These are phyloP conservation scores for Dalbergia cultrata DNA, from an alignment of 306 rosid genomes.

Conservation along the genomic window DNA sequence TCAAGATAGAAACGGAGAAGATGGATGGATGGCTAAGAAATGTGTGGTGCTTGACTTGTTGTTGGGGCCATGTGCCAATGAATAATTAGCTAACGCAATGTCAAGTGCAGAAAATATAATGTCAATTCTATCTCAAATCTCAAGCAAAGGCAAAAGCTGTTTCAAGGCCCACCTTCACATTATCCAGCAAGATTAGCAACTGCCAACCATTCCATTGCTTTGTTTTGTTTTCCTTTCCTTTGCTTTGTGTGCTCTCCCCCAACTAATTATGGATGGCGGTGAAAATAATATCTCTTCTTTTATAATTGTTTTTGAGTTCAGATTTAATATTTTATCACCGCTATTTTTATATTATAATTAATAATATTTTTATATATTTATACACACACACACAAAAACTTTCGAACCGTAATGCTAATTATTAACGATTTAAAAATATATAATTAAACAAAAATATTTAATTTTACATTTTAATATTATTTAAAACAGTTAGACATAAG, in stretches of 20 bases:
- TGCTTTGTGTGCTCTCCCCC: neutral
- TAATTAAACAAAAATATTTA: too few species aligned
- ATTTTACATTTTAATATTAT: too few species aligned
- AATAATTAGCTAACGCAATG: neutral
- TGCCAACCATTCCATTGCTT: constrained; percentile 5
- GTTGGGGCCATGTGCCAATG: neutral
- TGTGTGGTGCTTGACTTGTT: constrained; percentile 12
- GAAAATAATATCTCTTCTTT: neutral
- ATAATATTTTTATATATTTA: too few species aligned
- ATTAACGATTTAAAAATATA: too few species aligned
- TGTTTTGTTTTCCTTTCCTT: neutral
- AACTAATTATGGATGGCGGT: neutral
- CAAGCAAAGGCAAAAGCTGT: constrained; percentile 6
- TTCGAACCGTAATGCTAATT: too few species aligned
- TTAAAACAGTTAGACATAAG: too few species aligned
- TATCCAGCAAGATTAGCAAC: neutral
- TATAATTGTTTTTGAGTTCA: too few species aligned
- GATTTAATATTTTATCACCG: too few species aligned
- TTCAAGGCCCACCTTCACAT: constrained; percentile 9
- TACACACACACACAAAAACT: too few species aligned
- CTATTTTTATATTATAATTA: too few species aligned
- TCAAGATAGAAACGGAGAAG: neutral
- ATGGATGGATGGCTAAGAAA: neutral
- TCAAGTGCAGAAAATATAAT: neutral
- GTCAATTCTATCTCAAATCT: neutral